phyloP scores from a whole-genome alignment of 352 stramenopile genomes.

The Pythium brachiatum region DNA sequence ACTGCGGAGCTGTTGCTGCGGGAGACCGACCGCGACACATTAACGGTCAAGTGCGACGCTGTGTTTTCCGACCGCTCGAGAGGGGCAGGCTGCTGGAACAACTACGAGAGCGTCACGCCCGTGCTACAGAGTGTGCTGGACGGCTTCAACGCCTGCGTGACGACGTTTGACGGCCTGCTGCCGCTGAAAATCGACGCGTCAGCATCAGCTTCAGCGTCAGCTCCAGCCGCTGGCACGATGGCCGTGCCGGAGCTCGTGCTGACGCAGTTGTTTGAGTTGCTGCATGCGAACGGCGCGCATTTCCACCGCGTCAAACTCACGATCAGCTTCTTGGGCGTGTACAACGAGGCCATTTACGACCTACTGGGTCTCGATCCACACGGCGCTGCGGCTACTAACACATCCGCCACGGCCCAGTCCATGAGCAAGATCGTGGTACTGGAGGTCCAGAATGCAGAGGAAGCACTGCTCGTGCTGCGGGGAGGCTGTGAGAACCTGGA shows the following conservation, averaged over 20 bases:
- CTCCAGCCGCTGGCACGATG: conserved; percentile 2
- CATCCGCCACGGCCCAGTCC: conserved; percentile 1
- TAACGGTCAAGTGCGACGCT: conserved; percentile 55
- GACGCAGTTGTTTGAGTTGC: conserved; percentile 43
- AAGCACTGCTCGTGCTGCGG: conserved; percentile 57
- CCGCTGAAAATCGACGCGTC: conserved; percentile 18
- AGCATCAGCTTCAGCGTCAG: neutral
- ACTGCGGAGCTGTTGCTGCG: conserved; percentile 51
- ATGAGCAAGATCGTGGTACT: conserved; percentile 57
- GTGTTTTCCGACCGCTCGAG: conserved; percentile 64
- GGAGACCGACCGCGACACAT: conserved; percentile 32
- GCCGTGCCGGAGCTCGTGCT: conserved; percentile 45
- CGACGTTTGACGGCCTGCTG: conserved; percentile 48
- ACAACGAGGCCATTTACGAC: conserved; percentile 94
- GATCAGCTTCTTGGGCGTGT: conserved; percentile 90
- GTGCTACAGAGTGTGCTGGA: conserved; percentile 68
- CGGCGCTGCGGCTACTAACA: conserved; percentile 5
- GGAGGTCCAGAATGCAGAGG: conserved; percentile 60
- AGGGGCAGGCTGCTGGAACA: conserved; percentile 38
- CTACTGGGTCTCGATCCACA: conserved; percentile 72
- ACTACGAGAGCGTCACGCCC: conserved; percentile 52
- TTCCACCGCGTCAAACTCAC: conserved; percentile 59
- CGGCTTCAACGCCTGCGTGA: conserved; percentile 62
- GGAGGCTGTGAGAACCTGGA: conserved; percentile 51
- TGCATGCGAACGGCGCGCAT: conserved; percentile 32